Evolutionary conservation across 2,329 filamentous ascomycete genomes (phyloP), one percentile per base, ranked within the genome.

Genomic region (Penicillium sp.): DNA sequence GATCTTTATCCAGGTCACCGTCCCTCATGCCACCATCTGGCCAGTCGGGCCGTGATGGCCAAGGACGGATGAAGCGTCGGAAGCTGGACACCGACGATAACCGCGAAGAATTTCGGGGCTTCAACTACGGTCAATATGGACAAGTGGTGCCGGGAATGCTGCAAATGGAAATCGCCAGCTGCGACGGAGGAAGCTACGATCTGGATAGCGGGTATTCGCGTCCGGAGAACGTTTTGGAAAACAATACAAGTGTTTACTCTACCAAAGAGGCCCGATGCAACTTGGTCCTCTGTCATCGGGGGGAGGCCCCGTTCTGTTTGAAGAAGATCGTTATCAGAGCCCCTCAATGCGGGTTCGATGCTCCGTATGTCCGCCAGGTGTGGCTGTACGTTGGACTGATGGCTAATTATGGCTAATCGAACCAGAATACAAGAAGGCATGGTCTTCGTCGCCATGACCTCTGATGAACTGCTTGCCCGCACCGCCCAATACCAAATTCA

Each of bases 201-300:
- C 76, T 73, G 19, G 70, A 79, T 53, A 76, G 80, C 11, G 77
- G 77, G 36, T 75, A 75, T 31, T 90, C 90, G 61, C 83, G 83
- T 13, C 86, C 88, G 21, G 90, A 92, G 65, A 96, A 96, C 71
- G 87, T 97, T 29, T 80, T 97, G 60, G 86, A 84, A 64, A 87
- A 92, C 71, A 91, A 97, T 73, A 81, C 82, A 57, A 90, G 88
- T 11, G 91, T 96, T 2, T 97, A 97, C 71, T 95, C 92, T 75
- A 96, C 92, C 38, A 90, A 93, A 71, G 87, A 86, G n/a, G 89
- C 89, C 60, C 84, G 87, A 57, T 97, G 92, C 77, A 96, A 96
- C 69, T 85, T 97, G 65, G 81, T 97, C 13, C 75, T 97, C 55
- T 85, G 86, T 57, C 93, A 97, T 71, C 86, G 89, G 63, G 91